phyloP scores from a whole-genome alignment of 2,329 filamentous ascomycete species.

The Phaeosphaeriaceae sp. region DNA sequence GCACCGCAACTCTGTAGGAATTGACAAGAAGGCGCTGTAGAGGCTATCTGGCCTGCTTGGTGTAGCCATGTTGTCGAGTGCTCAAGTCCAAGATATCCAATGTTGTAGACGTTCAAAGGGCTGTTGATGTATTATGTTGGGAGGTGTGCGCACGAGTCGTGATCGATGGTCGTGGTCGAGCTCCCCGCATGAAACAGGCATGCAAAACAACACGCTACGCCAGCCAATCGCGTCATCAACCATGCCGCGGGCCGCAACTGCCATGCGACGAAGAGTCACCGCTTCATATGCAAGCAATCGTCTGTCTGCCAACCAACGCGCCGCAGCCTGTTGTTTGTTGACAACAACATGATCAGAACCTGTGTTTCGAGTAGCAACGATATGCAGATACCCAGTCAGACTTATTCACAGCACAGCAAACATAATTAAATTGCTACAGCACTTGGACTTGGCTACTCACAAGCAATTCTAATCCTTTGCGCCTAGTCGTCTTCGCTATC shows the following conservation, averaged over 20 bases:
- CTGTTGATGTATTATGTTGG: neutral
- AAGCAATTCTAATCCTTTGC: neutral
- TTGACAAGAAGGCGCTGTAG: conserved; percentile 24
- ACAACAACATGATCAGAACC: neutral
- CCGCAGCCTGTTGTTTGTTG: conserved; percentile 13
- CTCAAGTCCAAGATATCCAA: neutral
- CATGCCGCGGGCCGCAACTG: conserved; percentile 8
- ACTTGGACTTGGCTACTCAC: no score
- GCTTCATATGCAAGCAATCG: neutral
- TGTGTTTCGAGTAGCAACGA: neutral
- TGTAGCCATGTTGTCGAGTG: conserved; percentile 6
- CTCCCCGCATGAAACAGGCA: conserved; percentile 14
- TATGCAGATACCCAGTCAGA: conserved; percentile 2
- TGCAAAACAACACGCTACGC: conserved; percentile 8
- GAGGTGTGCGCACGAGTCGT: neutral
- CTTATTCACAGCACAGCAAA: neutral
- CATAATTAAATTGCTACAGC: neutral
- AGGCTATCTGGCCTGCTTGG: neutral
- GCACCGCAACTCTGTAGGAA: conserved; percentile 52
- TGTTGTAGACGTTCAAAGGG: conserved; percentile 10
- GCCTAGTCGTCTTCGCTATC: conserved; percentile 46
- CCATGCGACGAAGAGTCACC: conserved; percentile 19
- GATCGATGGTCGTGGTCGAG: neutral
- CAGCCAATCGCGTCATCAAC: conserved; percentile 19
- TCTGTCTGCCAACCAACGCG: conserved; percentile 11